A percentile compares a stretch with the other conserved stretches of the same genome.
phyloP scores from a whole-genome alignment of 177 flowering plant species.

The Vitis hybrid region DNA sequence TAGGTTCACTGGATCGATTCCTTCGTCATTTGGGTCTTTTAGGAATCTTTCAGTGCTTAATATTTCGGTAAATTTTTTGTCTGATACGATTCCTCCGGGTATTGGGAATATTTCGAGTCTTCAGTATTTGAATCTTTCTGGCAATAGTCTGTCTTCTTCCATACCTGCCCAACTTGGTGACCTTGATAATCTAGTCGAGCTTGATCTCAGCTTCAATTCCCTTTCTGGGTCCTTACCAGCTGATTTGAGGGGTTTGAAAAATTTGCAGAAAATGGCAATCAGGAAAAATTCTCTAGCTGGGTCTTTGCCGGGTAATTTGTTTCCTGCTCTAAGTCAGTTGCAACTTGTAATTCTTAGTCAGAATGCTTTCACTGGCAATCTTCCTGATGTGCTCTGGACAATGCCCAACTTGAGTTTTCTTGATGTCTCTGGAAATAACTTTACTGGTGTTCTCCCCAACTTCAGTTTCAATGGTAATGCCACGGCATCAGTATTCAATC shows the following conservation, averaged over 20 bases:
- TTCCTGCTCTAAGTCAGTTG: slow-evolving; percentile 27
- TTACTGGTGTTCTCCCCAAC: slow-evolving; percentile 39
- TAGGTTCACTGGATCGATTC: slow-evolving; percentile 47
- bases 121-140: slow-evolving; percentile 44
- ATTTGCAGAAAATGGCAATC: slow-evolving; percentile 35
- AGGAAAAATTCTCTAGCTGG: slow-evolving; percentile 32
- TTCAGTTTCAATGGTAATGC: slow-evolving; percentile 17
- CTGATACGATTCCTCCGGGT: slow-evolving; percentile 47
- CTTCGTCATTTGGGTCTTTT: slow-evolving; percentile 35
- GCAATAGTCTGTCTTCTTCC: slow-evolving; percentile 40
- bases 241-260: slow-evolving; percentile 37
- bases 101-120: slow-evolving; percentile 41
- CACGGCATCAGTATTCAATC: slow-evolving; percentile 26
- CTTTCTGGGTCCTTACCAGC: slow-evolving; percentile 38
- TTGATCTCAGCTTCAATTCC: slow-evolving; percentile 49
- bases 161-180: slow-evolving; percentile 56
- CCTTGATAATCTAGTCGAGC: slow-evolving; percentile 42
- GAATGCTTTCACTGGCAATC: slow-evolving; percentile 33
- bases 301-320: slow-evolving; percentile 29
- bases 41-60: slow-evolving; percentile 44
- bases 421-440: slow-evolving; percentile 42
- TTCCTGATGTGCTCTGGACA: slow-evolving; percentile 34
- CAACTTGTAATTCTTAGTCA: slow-evolving; percentile 28
- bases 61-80: slow-evolving; percentile 45
- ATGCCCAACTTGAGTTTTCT: slow-evolving; percentile 32